Conservation (phyloP, 2,329 filamentous ascomycete species). For the Paecilomyces dactylethromorphus region DNA sequence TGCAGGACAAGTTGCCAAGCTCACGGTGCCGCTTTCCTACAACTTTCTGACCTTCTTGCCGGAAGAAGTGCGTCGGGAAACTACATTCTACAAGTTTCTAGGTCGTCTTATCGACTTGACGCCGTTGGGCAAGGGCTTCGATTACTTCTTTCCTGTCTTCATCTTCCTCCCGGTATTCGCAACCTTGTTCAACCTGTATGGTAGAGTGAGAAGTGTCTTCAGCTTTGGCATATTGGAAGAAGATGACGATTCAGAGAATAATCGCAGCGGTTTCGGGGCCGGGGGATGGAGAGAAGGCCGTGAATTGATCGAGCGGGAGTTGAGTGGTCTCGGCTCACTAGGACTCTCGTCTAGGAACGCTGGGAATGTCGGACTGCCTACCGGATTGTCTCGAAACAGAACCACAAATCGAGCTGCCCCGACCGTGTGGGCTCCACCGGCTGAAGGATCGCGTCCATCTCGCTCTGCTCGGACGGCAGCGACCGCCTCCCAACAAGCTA, state of each 20-base stretch:
- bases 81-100: conserved; percentile 81
- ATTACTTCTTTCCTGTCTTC: conserved; percentile 80
- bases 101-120: conserved; percentile 79
- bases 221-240: conserved; percentile 76
- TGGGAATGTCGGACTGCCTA: conserved; percentile 20
- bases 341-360: conserved; percentile 32
- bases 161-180: conserved; percentile 80
- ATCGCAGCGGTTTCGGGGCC: conserved; percentile 60
- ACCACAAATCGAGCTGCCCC: conserved; percentile 21
- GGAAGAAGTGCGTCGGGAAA: conserved; percentile 63
- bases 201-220: conserved; percentile 66
- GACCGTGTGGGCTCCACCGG: conserved; percentile 25
- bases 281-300: conserved; percentile 89
- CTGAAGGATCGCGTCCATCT: conserved; percentile 20
- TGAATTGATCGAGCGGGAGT: conserved; percentile 80
- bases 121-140: conserved; percentile 73
- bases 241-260: conserved; percentile 58
- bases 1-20: conserved; percentile 80
- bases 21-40: conserved; percentile 88
- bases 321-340: conserved; percentile 54
- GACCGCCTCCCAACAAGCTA: conserved; percentile 24
- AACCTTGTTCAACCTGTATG: conserved; percentile 84
- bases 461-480: conserved; percentile 24
- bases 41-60: conserved; percentile 93
- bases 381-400: conserved; percentile 15